Evolutionary conservation across 192 early-diverging fungal genomes (phyloP).

Genomic region (Umbelopsis ramanniana): DNA sequence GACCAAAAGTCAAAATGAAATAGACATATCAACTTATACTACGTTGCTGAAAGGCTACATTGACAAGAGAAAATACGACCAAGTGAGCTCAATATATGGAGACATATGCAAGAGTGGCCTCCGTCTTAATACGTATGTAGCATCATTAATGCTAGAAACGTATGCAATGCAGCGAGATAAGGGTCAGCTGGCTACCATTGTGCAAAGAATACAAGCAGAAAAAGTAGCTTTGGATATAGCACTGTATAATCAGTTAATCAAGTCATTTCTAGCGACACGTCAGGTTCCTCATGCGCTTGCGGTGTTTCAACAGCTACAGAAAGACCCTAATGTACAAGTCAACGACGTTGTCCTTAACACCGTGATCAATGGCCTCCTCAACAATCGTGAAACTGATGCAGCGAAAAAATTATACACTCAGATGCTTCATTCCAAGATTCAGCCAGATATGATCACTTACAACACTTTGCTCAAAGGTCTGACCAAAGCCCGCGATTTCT

Average conservation of each 20-base stretch:
- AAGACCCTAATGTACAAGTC: conserved; percentile 18
- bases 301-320: conserved; percentile 33
- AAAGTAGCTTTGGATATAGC: conserved; percentile 19
- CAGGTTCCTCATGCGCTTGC: conserved; percentile 23
- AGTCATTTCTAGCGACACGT: conserved; percentile 30
- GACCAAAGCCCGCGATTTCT: conserved; percentile 7
- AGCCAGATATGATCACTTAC: conserved; percentile 37
- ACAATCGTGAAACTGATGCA: conserved; percentile 33
- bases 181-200: not conserved
- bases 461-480: conserved; percentile 43
- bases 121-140: conserved; percentile 14
- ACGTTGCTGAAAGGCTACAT: conserved; percentile 26
- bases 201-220: conserved; percentile 23
- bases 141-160: conserved; percentile 24
- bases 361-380: conserved; percentile 39
- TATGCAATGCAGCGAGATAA: conserved; percentile 26
- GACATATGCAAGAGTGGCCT: conserved; percentile 22
- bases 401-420: conserved; percentile 28
- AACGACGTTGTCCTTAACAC: conserved; percentile 38
- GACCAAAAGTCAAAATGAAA: not conserved
- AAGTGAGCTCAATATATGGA: conserved; percentile 17
- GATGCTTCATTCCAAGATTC: conserved; percentile 31
- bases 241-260: conserved; percentile 39
- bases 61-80: conserved; percentile 10
- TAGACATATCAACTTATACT: conserved; percentile 30